phyloP scores from a whole-genome alignment of 345 rosid genomes.

The Lepidium didymum region DNA sequence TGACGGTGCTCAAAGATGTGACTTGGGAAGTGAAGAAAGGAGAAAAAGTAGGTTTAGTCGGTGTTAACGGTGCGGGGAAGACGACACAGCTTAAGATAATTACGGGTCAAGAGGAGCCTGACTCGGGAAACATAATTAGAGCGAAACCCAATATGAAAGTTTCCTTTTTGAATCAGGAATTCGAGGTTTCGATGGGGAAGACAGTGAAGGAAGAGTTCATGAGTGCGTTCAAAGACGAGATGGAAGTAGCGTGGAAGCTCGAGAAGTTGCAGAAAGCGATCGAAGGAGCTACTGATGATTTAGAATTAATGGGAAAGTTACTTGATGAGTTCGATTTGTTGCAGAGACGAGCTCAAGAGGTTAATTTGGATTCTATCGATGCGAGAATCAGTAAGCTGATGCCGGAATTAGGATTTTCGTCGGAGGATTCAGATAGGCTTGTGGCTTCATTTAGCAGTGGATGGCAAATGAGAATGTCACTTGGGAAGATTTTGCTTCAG shows the following conservation, averaged over 20 bases:
- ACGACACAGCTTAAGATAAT: slow-evolving; percentile 89
- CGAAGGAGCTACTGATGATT: slow-evolving; percentile 63
- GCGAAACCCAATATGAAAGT: slow-evolving; percentile 63
- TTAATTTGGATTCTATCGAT: slow-evolving; percentile 60
- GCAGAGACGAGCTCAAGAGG: slow-evolving; percentile 74
- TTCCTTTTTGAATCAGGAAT: slow-evolving; percentile 77
- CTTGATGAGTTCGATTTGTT: slow-evolving; percentile 82
- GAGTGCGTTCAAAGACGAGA: slow-evolving; percentile 74
- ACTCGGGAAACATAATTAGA: slow-evolving; percentile 69
- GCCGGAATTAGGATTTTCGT: slow-evolving; percentile 70
- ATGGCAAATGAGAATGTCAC: slow-evolving; percentile 99
- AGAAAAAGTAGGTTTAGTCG: slow-evolving; percentile 78
- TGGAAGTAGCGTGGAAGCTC: slow-evolving; percentile 52
- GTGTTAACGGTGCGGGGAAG: slow-evolving; percentile 90
- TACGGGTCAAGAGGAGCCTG: slow-evolving; percentile 75
- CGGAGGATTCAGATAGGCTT: slow-evolving; percentile 74
- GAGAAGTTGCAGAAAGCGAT: slow-evolving; percentile 74
- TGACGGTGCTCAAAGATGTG: slow-evolving; percentile 67
- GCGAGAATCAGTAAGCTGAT: slow-evolving; percentile 73
- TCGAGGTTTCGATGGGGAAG: slow-evolving; percentile 75
- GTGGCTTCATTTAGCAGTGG: slow-evolving; percentile 93
- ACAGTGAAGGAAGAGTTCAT: slow-evolving; percentile 85
- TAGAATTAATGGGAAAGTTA: slow-evolving; percentile 87
- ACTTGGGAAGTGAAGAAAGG: slow-evolving; percentile 89
- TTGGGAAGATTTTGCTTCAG: slow-evolving; percentile 93